Evolutionary conservation across 352 stramenopile genomes (phyloP).

Genomic region (Phytopythium sindhum): DNA sequence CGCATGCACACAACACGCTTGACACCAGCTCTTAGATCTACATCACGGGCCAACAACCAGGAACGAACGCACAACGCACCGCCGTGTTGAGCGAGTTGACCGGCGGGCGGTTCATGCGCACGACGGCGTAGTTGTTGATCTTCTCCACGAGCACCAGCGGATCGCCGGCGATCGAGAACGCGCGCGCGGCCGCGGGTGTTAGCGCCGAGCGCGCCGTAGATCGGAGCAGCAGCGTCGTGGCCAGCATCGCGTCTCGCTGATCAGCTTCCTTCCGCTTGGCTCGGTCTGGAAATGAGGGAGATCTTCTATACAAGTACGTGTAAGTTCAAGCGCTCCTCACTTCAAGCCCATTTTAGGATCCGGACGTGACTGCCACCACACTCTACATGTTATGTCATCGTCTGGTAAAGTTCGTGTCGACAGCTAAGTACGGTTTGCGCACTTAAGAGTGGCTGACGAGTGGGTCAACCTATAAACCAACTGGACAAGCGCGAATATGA

Average conservation of each 20-base stretch:
- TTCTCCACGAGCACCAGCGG: slow-evolving; percentile 74
- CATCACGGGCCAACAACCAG: no score
- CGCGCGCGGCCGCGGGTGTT: slow-evolving; percentile 5
- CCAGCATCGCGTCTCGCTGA: slow-evolving; percentile 13
- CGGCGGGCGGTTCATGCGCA: slow-evolving; percentile 74
- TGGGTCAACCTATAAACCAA: not conserved
- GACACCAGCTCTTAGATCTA: not conserved
- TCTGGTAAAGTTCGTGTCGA: not conserved
- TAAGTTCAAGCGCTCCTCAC: not conserved
- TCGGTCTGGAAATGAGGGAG: not conserved
- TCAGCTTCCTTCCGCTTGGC: not conserved
- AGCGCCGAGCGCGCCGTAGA: slow-evolving; percentile 2
- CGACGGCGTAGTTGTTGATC: slow-evolving; percentile 66
- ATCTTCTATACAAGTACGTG: not conserved
- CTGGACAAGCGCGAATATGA: slow-evolving; percentile 11
- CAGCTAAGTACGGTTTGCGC: not conserved
- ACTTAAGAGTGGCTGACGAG: not conserved
- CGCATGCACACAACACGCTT: not conserved
- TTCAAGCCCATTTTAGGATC: not conserved
- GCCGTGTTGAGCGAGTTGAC: slow-evolving; percentile 82
- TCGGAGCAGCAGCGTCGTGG: slow-evolving; percentile 6
- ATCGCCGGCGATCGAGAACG: slow-evolving; percentile 30
- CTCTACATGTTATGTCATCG: not conserved
- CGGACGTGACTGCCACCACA: not conserved
- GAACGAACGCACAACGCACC: slow-evolving; percentile 15